A percentile compares a stretch with the other conserved stretches of the same genome.
phyloP scores from a whole-genome alignment of 2,329 filamentous ascomycete genomes.

The Botrytis galanthina region DNA sequence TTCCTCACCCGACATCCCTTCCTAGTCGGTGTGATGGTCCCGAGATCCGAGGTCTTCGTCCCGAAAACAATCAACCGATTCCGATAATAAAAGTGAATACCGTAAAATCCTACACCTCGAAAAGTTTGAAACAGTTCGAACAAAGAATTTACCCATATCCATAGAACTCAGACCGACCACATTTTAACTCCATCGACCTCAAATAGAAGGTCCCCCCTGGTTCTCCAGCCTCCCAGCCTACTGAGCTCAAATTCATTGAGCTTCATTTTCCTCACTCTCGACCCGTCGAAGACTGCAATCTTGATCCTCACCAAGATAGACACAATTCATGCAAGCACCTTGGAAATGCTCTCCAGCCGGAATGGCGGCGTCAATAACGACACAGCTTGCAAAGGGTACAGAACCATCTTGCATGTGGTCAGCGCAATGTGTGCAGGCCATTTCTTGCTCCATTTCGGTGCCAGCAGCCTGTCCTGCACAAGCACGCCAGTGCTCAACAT shows the following conservation, averaged over 20 bases:
- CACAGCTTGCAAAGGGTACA: slow-evolving; percentile 5
- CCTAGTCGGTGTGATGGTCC: background rate
- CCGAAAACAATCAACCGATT: background rate
- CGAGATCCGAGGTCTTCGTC: background rate
- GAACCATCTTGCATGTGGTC: background rate
- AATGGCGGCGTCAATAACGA: background rate
- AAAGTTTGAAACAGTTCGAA: background rate
- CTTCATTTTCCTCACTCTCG: background rate
- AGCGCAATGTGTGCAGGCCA: background rate
- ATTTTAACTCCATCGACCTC: background rate
- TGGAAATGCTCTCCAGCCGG: background rate
- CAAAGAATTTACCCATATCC: background rate
- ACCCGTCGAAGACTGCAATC: background rate
- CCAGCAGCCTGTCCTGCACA: slow-evolving; percentile 10
- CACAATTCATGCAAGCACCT: slow-evolving; percentile 13
- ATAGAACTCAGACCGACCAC: background rate
- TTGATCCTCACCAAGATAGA: slow-evolving; percentile 5
- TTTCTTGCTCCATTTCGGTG: background rate
- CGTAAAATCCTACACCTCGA: background rate
- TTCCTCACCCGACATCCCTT: background rate
- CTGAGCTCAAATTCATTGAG: background rate
- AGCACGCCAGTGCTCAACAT: slow-evolving; percentile 12
- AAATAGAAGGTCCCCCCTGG: background rate
- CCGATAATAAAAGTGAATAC: slow-evolving; percentile 5
- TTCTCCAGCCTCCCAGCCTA: background rate